Percentiles rank a stretch among this genome's conserved stretches.
These are phyloP conservation scores for Choiromyces venosus DNA, from an alignment of 495 filamentous ascomycete species.

Conservation along the genomic window DNA sequence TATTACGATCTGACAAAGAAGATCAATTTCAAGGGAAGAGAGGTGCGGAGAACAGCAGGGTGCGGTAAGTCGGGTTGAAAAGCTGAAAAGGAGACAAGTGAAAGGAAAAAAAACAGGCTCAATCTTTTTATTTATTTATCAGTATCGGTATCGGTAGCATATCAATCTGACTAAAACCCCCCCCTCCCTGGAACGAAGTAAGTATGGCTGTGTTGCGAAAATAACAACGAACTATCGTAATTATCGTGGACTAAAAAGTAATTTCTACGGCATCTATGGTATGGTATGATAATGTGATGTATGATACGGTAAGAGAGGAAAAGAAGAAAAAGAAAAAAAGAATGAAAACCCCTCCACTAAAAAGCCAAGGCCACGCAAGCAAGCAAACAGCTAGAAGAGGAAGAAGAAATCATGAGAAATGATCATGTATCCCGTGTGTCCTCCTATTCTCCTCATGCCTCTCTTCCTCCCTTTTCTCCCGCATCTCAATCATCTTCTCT, in stretches of 20 bases:
- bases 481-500: slow-evolving; percentile 45
- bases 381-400: not conserved
- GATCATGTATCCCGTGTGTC: slow-evolving; percentile 24
- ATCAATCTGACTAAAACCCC: not conserved
- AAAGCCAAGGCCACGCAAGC: not conserved
- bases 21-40: not conserved
- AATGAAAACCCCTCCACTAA: not conserved
- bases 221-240: not conserved
- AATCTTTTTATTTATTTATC: not conserved
- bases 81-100: not conserved
- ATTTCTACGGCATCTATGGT: not conserved
- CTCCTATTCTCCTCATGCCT: slow-evolving; percentile 30
- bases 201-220: not conserved
- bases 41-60: not conserved
- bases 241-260: not conserved
- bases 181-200: not conserved
- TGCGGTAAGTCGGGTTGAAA: not conserved
- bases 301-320: not conserved
- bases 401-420: slow-evolving; percentile 28
- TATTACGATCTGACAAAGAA: not conserved
- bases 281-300: not conserved
- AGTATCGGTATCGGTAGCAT: not conserved
- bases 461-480: slow-evolving; percentile 48
- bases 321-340: too few relatives aligned
- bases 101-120: not conserved